phyloP scores from a whole-genome alignment of 2,329 filamentous ascomycete genomes.

The Colletotrichum euphorbiae region DNA sequence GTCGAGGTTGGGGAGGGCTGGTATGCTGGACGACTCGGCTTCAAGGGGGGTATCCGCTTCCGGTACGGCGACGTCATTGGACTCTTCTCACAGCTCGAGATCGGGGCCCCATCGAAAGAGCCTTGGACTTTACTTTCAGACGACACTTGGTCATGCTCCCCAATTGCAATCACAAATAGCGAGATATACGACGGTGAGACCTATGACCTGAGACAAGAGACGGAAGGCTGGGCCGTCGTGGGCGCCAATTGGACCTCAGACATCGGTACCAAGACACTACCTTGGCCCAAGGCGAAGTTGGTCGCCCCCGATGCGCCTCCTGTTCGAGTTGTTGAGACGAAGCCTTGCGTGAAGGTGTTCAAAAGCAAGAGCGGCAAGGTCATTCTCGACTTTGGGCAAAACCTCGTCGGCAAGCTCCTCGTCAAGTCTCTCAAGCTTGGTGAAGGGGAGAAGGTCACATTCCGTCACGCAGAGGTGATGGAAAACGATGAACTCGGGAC shows the following conservation, averaged over 20 bases:
- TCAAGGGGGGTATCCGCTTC: conserved; percentile 44
- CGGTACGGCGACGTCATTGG: conserved; percentile 49
- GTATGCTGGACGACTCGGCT: conserved; percentile 57
- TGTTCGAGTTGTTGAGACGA: conserved; percentile 45
- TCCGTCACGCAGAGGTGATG: conserved; percentile 29
- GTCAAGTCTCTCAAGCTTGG: conserved; percentile 26
- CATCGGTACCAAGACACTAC: conserved; percentile 36
- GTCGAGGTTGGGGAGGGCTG: conserved; percentile 64
- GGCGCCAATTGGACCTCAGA: conserved; percentile 6
- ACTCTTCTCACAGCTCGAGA: conserved; percentile 46
- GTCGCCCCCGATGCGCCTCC: conserved; percentile 49
- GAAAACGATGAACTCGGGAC: conserved; percentile 30
- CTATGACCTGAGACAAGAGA: conserved; percentile 46
- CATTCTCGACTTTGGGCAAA: conserved; percentile 49
- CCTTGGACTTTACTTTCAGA: conserved; percentile 45
- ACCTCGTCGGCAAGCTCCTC: conserved; percentile 34
- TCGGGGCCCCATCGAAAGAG: conserved; percentile 39
- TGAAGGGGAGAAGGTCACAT: conserved; percentile 11
- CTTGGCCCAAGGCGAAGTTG: conserved; percentile 42
- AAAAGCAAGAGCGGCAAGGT: conserved; percentile 55
- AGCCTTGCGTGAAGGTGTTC: conserved; percentile 43
- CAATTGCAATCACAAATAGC: conserved; percentile 40
- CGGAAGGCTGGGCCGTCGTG: conserved; percentile 37
- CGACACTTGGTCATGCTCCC: conserved; percentile 45
- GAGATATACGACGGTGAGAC: conserved; percentile 48